Conservation (phyloP, 768 basidiomycete species). For the Saitozyma sp. region DNA sequence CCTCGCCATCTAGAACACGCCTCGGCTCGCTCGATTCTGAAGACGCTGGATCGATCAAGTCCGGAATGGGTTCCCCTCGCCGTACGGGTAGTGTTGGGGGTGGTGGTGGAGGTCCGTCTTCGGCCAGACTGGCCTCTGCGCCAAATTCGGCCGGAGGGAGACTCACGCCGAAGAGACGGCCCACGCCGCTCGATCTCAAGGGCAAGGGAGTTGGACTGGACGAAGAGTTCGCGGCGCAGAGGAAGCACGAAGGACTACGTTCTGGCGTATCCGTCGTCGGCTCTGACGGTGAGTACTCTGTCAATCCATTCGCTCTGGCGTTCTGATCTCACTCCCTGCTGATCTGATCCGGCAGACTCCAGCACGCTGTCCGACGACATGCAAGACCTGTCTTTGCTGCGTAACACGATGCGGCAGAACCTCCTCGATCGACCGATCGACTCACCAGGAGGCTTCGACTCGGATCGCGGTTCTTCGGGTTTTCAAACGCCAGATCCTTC, state of each 20-base stretch:
- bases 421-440: constrained; percentile 30
- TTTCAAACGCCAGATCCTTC: not conserved
- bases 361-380: constrained; percentile 27
- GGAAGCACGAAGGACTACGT: constrained; percentile 5
- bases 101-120: too few relatives aligned
- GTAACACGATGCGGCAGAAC: constrained; percentile 31
- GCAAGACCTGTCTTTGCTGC: constrained; percentile 32
- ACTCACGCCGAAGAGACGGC: too few relatives aligned
- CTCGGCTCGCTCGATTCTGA: too few relatives aligned
- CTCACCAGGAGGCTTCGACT: constrained; percentile 12
- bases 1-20: too few relatives aligned
- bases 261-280: not conserved
- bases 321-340: not conserved
- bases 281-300: not conserved
- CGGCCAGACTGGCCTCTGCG: too few relatives aligned
- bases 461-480: too few relatives aligned
- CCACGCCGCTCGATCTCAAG: too few relatives aligned
- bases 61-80: too few relatives aligned
- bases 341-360: constrained; percentile 3
- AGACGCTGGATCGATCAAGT: too few relatives aligned
- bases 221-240: constrained; percentile 19
- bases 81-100: too few relatives aligned
- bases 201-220: constrained; percentile 9
- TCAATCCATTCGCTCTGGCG: not conserved
- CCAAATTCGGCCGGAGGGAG: too few relatives aligned